Evolutionary conservation across 2,329 filamentous ascomycete species (phyloP).

Genomic region (Calonectria henricotiae): DNA sequence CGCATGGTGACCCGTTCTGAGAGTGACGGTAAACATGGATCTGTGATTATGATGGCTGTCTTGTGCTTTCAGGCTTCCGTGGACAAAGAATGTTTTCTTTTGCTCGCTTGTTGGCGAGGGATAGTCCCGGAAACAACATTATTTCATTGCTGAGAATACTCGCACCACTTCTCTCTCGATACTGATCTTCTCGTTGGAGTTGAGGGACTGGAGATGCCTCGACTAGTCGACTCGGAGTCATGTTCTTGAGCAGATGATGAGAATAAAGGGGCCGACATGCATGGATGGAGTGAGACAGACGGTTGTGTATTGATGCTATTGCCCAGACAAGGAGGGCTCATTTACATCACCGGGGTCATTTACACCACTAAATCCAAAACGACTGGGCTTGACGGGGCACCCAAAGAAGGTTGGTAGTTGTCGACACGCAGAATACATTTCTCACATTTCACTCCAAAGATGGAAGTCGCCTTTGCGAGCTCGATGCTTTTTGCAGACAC

Average conservation of each 20-base stretch:
- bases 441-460: background rate
- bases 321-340: background rate
- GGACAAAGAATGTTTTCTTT: background rate
- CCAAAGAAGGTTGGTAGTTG: background rate
- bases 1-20: conserved; percentile 1
- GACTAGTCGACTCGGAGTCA: no score
- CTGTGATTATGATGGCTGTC: background rate
- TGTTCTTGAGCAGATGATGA: no score
- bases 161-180: background rate
- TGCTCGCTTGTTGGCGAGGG: background rate
- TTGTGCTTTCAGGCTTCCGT: background rate
- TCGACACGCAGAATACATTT: background rate
- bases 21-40: background rate
- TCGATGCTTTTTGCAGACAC: background rate
- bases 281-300: background rate
- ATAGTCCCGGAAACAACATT: no score
- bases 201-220: background rate
- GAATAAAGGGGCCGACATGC: no score
- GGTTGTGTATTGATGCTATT: background rate
- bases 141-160: background rate
- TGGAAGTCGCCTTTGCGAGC: background rate
- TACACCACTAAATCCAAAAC: background rate
- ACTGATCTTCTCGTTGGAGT: background rate
- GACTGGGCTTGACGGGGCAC: background rate
- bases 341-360: background rate